Evolutionary conservation across 2,329 filamentous ascomycete species (phyloP).

Genomic region (Westerdykella sp.): DNA sequence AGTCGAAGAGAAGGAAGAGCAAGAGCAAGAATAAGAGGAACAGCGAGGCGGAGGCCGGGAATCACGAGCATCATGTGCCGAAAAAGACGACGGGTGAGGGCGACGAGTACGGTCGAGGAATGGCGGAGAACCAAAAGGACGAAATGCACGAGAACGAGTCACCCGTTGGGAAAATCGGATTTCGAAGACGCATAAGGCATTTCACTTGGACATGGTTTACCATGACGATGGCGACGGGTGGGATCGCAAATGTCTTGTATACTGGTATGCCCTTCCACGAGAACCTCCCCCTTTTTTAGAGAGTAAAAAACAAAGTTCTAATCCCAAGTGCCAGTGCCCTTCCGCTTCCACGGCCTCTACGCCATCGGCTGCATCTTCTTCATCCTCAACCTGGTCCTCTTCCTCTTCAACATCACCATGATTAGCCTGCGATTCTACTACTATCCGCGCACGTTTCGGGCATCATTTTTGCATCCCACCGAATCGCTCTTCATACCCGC

Average conservation of each 20-base stretch:
- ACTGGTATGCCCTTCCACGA: conserved; percentile 39
- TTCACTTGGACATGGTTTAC: conserved; percentile 78
- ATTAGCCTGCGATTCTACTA: conserved; percentile 63
- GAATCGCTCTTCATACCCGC: conserved; percentile 74
- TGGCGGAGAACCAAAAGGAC: conserved; percentile 1
- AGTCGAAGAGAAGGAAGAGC: no score
- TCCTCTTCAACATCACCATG: conserved; percentile 63
- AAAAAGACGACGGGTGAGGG: not conserved
- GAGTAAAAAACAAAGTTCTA: not conserved
- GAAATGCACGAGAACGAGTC: not conserved
- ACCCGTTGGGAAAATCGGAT: conserved; percentile 18
- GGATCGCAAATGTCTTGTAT: conserved; percentile 55
- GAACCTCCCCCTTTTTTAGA: no score
- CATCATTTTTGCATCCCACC: conserved; percentile 68
- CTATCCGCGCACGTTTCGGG: conserved; percentile 63
- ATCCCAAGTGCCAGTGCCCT: conserved; percentile 28
- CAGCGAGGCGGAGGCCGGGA: no score
- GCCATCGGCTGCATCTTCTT: conserved; percentile 46
- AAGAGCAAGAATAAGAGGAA: no score
- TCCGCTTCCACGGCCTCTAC: conserved; percentile 42
- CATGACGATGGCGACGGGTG: conserved; percentile 57
- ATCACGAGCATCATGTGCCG: not conserved
- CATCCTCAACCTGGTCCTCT: conserved; percentile 50
- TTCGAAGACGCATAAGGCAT: conserved; percentile 53
- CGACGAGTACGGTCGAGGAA: conserved; percentile 37